Percentiles rank a stretch among this genome's conserved stretches.
These are phyloP conservation scores for Trifolium repens DNA, from an alignment of 306 rosid species.

Conservation along the genomic window DNA sequence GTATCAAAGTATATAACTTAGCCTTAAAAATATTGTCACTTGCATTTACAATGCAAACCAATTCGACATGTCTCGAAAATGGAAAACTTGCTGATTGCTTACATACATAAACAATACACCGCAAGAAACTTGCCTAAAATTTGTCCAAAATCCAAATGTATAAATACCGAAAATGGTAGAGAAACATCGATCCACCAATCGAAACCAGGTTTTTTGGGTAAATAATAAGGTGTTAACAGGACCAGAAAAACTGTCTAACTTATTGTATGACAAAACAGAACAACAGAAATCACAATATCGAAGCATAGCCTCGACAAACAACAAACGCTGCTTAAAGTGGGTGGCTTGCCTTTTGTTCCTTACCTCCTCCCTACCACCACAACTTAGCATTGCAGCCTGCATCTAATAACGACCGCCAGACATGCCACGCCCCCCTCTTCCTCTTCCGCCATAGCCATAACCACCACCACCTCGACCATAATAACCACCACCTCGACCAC, in stretches of 20 bases:
- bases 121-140: slow-evolving; percentile 43
- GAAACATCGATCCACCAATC: slow-evolving; percentile 15
- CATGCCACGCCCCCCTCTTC: slow-evolving; percentile 62
- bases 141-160: slow-evolving; percentile 24
- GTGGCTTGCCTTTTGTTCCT: slow-evolving; percentile 37
- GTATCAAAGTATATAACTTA: slow-evolving; percentile 4
- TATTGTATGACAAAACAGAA: slow-evolving; percentile 38
- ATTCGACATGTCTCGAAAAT: slow-evolving; percentile 18
- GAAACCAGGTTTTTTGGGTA: slow-evolving; percentile 36
- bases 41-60: slow-evolving; percentile 51
- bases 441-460: slow-evolving; percentile 59
- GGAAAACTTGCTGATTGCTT: slow-evolving; percentile 36
- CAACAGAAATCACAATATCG: slow-evolving; percentile 33
- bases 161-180: slow-evolving; percentile 23
- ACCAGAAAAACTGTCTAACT: slow-evolving; percentile 40
- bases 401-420: slow-evolving; percentile 39
- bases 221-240: slow-evolving; percentile 13
- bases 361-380: slow-evolving; percentile 34
- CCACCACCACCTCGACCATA: slow-evolving; percentile 62
- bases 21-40: slow-evolving; percentile 19
- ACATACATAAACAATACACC: slow-evolving; percentile 37
- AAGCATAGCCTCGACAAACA: slow-evolving; percentile 27
- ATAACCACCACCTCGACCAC: slow-evolving; percentile 52
- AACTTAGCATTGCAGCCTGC: slow-evolving; percentile 25
- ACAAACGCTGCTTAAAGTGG: slow-evolving; percentile 30